Evolutionary conservation across 257 asterid species (phyloP).

Genomic region (Rhazya stricta): DNA sequence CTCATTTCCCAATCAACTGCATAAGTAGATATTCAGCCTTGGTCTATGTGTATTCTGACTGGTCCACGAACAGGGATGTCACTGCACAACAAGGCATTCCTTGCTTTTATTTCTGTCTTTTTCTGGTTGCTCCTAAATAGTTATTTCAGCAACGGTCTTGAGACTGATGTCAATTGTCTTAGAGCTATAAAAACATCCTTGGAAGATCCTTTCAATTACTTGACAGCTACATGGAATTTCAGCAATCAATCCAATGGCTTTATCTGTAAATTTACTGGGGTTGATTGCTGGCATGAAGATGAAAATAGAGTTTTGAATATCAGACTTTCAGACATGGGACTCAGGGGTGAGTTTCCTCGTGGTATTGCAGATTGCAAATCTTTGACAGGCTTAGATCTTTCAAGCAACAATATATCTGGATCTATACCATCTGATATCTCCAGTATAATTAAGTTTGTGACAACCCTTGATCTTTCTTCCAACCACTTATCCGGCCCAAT

Average conservation of each 20-base stretch:
- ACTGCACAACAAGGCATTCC: constrained; percentile 20
- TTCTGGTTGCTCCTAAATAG: constrained; percentile 35
- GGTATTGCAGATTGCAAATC: constrained; percentile 54
- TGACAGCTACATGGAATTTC: constrained; percentile 56
- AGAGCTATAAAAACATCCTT: constrained; percentile 38
- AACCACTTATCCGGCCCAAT: constrained; percentile 61
- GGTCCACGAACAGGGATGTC: constrained; percentile 23
- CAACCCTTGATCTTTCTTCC: constrained; percentile 68
- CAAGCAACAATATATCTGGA: constrained; percentile 54
- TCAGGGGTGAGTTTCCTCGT: constrained; percentile 66
- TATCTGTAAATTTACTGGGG: constrained; percentile 62
- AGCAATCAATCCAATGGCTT: constrained; percentile 45
- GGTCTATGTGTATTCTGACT: constrained; percentile 18
- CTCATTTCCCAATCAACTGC: constrained; percentile 3
- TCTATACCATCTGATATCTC: constrained; percentile 54
- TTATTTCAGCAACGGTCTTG: constrained; percentile 31
- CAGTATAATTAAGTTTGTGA: constrained; percentile 26
- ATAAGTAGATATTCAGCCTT: constrained; percentile 6
- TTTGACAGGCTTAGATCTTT: constrained; percentile 74
- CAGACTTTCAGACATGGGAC: constrained; percentile 57
- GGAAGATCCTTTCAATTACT: constrained; percentile 45
- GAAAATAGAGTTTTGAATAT: constrained; percentile 64
- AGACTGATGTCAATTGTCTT: constrained; percentile 62
- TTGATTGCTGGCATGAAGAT: constrained; percentile 74
- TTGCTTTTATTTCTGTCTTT: constrained; percentile 27